Conservation (phyloP, 83 land plant genomes). For the Larix sibirica region DNA sequence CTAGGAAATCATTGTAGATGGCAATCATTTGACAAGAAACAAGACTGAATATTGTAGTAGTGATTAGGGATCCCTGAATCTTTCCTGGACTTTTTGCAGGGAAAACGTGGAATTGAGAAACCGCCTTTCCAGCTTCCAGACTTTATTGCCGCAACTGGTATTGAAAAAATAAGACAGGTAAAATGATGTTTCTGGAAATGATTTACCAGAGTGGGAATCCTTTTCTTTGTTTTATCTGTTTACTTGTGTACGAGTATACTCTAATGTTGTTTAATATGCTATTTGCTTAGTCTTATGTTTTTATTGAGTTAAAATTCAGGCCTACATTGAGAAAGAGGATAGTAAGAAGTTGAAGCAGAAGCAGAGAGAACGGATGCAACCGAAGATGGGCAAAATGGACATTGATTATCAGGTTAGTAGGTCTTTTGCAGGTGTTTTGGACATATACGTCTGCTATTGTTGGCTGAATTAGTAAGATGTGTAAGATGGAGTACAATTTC, state of each 20-base stretch:
- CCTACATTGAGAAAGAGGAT: slow-evolving; percentile 97
- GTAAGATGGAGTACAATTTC: too few relatives aligned
- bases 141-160: slow-evolving; percentile 99
- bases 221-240: neutral
- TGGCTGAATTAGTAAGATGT: neutral
- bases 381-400: slow-evolving; percentile 99
- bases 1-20: neutral
- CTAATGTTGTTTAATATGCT: neutral
- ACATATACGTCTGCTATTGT: neutral
- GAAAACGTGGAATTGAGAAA: slow-evolving; percentile 99
- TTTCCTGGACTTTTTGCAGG: slow-evolving; percentile 61
- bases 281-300: neutral
- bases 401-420: slow-evolving; percentile 94
- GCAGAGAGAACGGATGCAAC: slow-evolving; percentile 97
- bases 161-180: slow-evolving; percentile 99
- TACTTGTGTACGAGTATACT: neutral
- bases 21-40: neutral
- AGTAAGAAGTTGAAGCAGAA: slow-evolving; percentile 96
- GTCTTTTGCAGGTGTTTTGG: neutral
- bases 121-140: slow-evolving; percentile 99
- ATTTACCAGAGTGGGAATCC: neutral
- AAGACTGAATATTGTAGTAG: neutral
- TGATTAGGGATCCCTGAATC: neutral
- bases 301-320: slow-evolving; percentile 28
- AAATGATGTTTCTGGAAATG: neutral